Evolutionary conservation across 768 basidiomycete genomes (phyloP), one percentile per base, ranked within the genome.

Genomic region (Asterophora lycoperdoides): DNA sequence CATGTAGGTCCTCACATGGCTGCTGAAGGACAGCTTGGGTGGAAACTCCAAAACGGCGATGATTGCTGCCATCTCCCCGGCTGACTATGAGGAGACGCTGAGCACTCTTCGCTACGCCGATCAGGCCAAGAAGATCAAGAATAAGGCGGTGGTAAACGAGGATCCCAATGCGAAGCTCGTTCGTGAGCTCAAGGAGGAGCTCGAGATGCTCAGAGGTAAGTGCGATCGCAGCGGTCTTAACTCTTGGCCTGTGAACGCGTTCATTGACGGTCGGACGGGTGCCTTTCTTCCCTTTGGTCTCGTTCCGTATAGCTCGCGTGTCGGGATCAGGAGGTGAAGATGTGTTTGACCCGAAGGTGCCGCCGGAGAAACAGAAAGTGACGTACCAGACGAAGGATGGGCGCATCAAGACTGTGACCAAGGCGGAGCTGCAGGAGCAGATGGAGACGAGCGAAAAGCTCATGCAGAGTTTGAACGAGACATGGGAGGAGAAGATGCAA

Each of bases 41-140:
- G 96, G 91, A 5, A 95, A 95, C 69, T 93, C 90, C 29, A 95
- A 96, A 73, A 99, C 95, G 4, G 93, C 95, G 4, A 98, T 99
- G 96, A 97, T 99, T 56, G 96, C 96, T 43, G 96, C 96, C 33
- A 98, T 99, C 53, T 84, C 93, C 38, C 94, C 93, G n/a, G 94
- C 93, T 39, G 93, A 97, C 70, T 97, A 97, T 62, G 95, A 98
- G 56, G 95, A 98, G 68, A 97, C 95, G 13, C 73, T 98, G 53
- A 92, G 92, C 68, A 98, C 95, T 2, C 74, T 99, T 50, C 88
- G 96, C 5, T 98, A 99, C 68, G 96, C 96, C 58, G 93, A 96
- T 76, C 92, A 92, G 65, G 94, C 95, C 29, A 99, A 99, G 86
- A 95, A 95, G 84, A 99, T 99, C 71, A 97, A 94, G 84, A 99